Evolutionary conservation across 257 asterid genomes (phyloP), one percentile per base, ranked within the genome.

Genomic region (Solanum gracilifrons): DNA sequence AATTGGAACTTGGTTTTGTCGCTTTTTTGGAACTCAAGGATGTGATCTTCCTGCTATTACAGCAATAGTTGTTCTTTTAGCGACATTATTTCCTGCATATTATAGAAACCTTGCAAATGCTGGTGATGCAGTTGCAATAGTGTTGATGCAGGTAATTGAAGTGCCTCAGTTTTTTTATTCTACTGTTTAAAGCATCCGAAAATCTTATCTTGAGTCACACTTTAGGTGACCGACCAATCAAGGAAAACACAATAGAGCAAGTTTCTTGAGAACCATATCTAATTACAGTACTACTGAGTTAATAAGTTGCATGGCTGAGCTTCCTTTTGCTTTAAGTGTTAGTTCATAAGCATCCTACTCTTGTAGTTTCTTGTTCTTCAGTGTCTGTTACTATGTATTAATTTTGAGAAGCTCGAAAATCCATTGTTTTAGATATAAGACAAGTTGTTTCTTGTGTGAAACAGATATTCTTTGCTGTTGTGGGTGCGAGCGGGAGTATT

Each of bases 401-500:
- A 46, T 15, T 48, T 48, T 48, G 60, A 48, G 60, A 48, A 48
- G 21, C 60, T 48, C 23, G 21, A 48, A 48, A 48, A 48, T 58
- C 25, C 66, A 51, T 58, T 58, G 60, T 55, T 55, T 48, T 46
- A 46, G 6, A 46, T 46, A 13, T 48, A 48, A 48, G 58, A 48
- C 21, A 48, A 48, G 60, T 51, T 5, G 60, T 16, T 51, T 55
- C 25, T 58, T 66, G 48, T 41, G 25, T 36, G n/a, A 27, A 88
- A 87, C 95, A 95, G 97, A 87, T 95, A 4, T 95, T 95, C 90
- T 95, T 95, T 77, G 93, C 95, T 48, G 97, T 94, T 68, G 91
- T 95, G 88, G 98, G 98, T n/a, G 98, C 98, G 5, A 91, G 94
- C 85, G 98, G 98, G 90, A 96, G 96, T 85, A 76, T 96, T 83